Percentiles rank a stretch among this genome's conserved stretches.
Conservation (phyloP, 306 rosid genomes). For the Medicago lupulina region DNA sequence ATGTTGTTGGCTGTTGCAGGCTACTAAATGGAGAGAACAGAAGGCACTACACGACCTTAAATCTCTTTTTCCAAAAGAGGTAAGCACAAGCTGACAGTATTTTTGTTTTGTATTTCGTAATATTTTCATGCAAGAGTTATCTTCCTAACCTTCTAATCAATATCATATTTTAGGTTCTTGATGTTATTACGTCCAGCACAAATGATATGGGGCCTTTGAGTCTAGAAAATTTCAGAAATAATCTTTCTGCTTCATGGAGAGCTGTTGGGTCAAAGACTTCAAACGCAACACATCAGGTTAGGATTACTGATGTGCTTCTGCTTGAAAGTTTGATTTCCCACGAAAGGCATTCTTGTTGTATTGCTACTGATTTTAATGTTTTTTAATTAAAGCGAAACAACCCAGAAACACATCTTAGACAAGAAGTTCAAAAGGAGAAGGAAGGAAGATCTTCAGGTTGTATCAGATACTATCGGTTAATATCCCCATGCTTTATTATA, state of each 20-base stretch:
- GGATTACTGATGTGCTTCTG: slow-evolving; percentile 44
- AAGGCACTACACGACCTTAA: slow-evolving; percentile 66
- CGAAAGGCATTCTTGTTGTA: not conserved
- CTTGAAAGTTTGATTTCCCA: slow-evolving; percentile 20
- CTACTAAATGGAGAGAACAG: slow-evolving; percentile 70
- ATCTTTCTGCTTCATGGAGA: slow-evolving; percentile 87
- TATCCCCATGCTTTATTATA: slow-evolving; percentile 19
- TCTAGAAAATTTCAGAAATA: slow-evolving; percentile 74
- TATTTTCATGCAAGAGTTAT: slow-evolving; percentile 30
- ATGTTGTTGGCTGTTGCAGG: slow-evolving; percentile 53
- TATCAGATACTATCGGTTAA: slow-evolving; percentile 21
- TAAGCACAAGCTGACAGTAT: slow-evolving; percentile 47
- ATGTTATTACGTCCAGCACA: slow-evolving; percentile 74
- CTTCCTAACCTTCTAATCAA: slow-evolving; percentile 36
- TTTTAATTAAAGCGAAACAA: slow-evolving; percentile 51
- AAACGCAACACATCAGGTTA: slow-evolving; percentile 62
- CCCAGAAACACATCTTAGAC: slow-evolving; percentile 48
- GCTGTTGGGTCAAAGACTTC: slow-evolving; percentile 55
- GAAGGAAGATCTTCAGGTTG: slow-evolving; percentile 56
- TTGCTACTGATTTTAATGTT: slow-evolving; percentile 11
- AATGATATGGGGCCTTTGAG: slow-evolving; percentile 84
- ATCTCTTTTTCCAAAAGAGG: slow-evolving; percentile 85
- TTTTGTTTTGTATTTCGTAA: slow-evolving; percentile 26
- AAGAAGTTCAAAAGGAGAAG: slow-evolving; percentile 51
- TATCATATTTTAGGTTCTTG: slow-evolving; percentile 67